phyloP scores from a whole-genome alignment of 1,139 yeast species.

The Kodamaea anthophila region DNA sequence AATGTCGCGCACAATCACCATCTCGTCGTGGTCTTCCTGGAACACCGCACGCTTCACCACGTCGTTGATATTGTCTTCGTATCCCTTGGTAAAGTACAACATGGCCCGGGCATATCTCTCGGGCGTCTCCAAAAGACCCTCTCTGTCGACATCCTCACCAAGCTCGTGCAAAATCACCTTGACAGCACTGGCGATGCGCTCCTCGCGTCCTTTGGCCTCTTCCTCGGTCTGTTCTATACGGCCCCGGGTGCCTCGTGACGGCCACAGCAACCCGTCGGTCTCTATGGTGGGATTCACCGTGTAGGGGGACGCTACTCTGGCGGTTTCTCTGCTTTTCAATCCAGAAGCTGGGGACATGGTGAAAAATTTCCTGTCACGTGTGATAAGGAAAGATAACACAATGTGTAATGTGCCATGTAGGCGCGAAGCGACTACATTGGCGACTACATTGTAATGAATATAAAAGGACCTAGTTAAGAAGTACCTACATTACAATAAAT shows the following conservation, averaged over 20 bases:
- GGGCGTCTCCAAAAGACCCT: constrained; percentile 91
- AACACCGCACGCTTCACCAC: constrained; percentile 93
- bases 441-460: too few species aligned
- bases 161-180: constrained; percentile 73
- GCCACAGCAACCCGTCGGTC: constrained; percentile 91
- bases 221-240: constrained; percentile 63
- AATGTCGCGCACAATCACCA: constrained; percentile 95
- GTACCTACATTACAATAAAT: too few species aligned
- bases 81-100: constrained; percentile 93
- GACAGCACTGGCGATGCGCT: constrained; percentile 80
- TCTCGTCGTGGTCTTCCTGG: constrained; percentile 97
- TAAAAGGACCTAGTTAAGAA: too few species aligned
- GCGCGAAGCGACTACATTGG: too few species aligned
- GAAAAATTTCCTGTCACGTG: too few species aligned
- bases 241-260: constrained; percentile 76
- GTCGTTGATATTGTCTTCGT: constrained; percentile 85
- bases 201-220: constrained; percentile 57
- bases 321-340: constrained; percentile 51
- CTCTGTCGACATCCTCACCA: constrained; percentile 87
- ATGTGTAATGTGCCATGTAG: too few species aligned
- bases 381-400: too few species aligned
- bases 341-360: constrained; percentile 6
- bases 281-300: constrained; percentile 83
- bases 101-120: constrained; percentile 95
- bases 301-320: constrained; percentile 78